Evolutionary conservation across 1,139 yeast species (phyloP), one percentile per base, ranked within the genome.

Genomic region (Hemisphaericaspora xylofermentans): DNA sequence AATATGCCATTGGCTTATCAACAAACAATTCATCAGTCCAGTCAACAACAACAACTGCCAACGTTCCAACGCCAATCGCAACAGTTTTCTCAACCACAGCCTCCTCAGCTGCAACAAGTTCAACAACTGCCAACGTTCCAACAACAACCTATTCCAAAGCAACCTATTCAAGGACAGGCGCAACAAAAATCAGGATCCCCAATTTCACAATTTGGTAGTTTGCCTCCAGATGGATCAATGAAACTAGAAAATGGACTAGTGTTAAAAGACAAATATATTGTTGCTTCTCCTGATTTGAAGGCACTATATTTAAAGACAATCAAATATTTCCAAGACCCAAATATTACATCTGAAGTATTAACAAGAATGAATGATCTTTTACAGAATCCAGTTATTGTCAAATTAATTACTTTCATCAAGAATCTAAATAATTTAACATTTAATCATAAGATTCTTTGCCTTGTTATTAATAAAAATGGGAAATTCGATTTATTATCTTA

Each of bases 171-270:
- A 12, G 29, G 36, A n/a, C 41, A 40, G 36, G 15, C 32, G 34
- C 33, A 26, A 29, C 21, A 44, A 43, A 32, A 37, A 24, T 41
- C 36, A 18, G 27, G 36, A 13, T 47, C 36, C 13, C 38, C 38
- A 21, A 22, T 21, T 19, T 29, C 26, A 10, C 34, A 36, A 8
- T 17, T 4, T 8, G 35, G 35, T 5, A 36, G 21, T 41, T n/a
- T 19, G 22, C 28, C 35, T 2, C 27, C 33, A 7, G 35, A 40
- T 19, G 34, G 34, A 28, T 30, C 47, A 7, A 57, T 69, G 19
- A 69, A 71, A 38, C 60, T 81, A 41, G 86, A 80, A 38, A 80
- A 80, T 52, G 85, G 85, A 0, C 63, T 81, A 31, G 49, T 78
- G 10, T 61, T 81, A 40, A 74, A 71, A 45, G 76, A 76, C 40